Percentiles rank a stretch among this genome's conserved stretches.
Conservation (phyloP, 1,284 basidiomycete species). For the Microbotryum silenes-acaulis region DNA sequence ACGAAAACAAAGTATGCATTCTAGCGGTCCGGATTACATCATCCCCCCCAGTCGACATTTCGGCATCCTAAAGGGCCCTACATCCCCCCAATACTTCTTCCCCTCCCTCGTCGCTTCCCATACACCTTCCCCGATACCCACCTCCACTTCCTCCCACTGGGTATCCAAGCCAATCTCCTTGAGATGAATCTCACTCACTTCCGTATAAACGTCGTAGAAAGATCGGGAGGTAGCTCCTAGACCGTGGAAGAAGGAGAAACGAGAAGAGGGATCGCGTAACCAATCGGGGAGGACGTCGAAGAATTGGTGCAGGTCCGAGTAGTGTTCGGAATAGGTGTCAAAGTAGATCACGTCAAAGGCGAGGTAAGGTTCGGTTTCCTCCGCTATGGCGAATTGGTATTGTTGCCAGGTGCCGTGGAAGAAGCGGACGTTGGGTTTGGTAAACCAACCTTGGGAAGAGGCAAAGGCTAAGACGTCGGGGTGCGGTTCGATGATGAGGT, state of each 20-base stretch:
- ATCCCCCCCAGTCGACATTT: too few species aligned
- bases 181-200: slow-evolving; percentile 68
- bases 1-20: too few species aligned
- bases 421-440: slow-evolving; percentile 66
- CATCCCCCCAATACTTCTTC: too few species aligned
- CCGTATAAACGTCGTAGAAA: slow-evolving; percentile 77
- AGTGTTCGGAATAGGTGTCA: slow-evolving; percentile 39
- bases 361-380: slow-evolving; percentile 49
- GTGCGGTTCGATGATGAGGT: slow-evolving; percentile 93
- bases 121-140: slow-evolving; percentile 33
- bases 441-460: slow-evolving; percentile 61
- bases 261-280: slow-evolving; percentile 60
- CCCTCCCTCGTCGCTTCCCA: too few species aligned
- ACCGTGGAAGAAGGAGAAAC: slow-evolving; percentile 95
- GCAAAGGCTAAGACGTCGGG: slow-evolving; percentile 81
- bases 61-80: too few species aligned
- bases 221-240: slow-evolving; percentile 65
- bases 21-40: too few species aligned
- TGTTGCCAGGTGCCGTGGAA: slow-evolving; percentile 93
- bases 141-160: slow-evolving; percentile 64
- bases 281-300: slow-evolving; percentile 76
- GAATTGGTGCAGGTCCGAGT: slow-evolving; percentile 62
- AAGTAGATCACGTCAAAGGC: slow-evolving; percentile 87
- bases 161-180: slow-evolving; percentile 67
- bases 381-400: slow-evolving; percentile 54